Percentiles rank a stretch among this genome's conserved stretches.
These are phyloP conservation scores for Salix caprea DNA, from an alignment of 345 rosid species.

Conservation along the genomic window DNA sequence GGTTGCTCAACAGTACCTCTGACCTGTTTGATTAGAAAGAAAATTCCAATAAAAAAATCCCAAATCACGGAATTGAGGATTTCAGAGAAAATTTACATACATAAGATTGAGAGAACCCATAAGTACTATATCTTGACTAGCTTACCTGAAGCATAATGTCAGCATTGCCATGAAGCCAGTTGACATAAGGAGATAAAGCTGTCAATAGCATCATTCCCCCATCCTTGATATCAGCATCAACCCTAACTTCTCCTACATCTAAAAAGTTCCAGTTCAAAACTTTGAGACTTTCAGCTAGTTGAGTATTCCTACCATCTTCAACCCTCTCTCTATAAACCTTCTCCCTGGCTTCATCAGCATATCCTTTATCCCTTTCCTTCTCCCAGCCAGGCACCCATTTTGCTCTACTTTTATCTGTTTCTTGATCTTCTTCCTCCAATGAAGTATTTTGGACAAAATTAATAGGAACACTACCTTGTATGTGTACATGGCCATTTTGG, in stretches of 20 bases:
- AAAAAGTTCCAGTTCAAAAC: constrained; percentile 85
- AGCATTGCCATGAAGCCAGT: constrained; percentile 94
- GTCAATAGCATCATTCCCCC: constrained; percentile 97
- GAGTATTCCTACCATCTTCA: constrained; percentile 88
- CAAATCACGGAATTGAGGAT: too few relatives aligned
- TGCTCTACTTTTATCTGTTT: constrained; percentile 49
- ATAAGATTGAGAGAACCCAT: background rate
- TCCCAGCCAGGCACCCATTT: constrained; percentile 68
- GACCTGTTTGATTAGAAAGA: constrained; percentile 44
- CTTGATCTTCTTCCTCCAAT: constrained; percentile 59
- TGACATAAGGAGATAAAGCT: constrained; percentile 83
- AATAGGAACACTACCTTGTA: constrained; percentile 95
- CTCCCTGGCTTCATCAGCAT: constrained; percentile 44
- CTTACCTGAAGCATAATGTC: constrained; percentile 85
- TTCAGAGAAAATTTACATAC: background rate
- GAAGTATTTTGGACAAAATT: constrained; percentile 54
- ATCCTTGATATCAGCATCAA: constrained; percentile 94
- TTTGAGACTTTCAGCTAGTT: constrained; percentile 81
- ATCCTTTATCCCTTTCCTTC: constrained; percentile 57
- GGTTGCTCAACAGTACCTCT: constrained; percentile 98
- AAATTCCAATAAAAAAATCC: too few relatives aligned
- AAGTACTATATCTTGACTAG: constrained; percentile 2
- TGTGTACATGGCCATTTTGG: constrained; percentile 93
- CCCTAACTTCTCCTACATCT: constrained; percentile 90
- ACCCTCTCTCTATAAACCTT: constrained; percentile 59